Percentiles rank a stretch among this genome's conserved stretches.
phyloP scores from a whole-genome alignment of 768 basidiomycete genomes.

The Termitomyces sp. region DNA sequence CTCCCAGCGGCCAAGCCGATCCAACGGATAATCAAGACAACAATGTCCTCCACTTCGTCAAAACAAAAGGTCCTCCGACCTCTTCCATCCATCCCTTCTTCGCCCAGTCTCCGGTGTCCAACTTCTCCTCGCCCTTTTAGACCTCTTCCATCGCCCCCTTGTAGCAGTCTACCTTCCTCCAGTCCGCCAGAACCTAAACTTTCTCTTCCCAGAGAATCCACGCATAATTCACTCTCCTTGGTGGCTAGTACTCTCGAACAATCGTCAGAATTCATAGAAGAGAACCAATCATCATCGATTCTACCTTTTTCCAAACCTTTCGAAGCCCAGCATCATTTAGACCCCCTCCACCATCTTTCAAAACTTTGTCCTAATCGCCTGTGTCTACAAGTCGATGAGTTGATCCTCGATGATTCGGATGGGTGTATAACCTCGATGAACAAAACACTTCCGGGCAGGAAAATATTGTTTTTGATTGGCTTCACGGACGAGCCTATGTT shows the following conservation, averaged over 20 bases:
- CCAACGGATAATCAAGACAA: background rate
- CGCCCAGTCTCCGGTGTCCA: background rate
- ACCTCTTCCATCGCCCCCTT: constrained; percentile 14
- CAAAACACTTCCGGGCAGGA: background rate
- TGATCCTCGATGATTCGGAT: background rate
- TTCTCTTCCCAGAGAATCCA: background rate
- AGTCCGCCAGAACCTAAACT: background rate
- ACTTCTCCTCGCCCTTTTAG: constrained; percentile 6
- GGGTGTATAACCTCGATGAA: background rate
- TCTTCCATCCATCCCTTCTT: constrained; percentile 13
- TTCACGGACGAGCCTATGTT: background rate
- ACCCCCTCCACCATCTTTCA: background rate
- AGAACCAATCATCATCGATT: background rate
- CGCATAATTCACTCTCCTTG: background rate
- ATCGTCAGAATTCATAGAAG: background rate
- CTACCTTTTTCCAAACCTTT: background rate
- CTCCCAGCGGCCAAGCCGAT: background rate
- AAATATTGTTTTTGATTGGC: background rate
- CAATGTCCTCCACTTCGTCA: background rate
- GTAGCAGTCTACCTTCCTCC: background rate
- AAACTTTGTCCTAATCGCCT: background rate
- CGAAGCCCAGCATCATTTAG: background rate
- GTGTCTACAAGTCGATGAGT: background rate
- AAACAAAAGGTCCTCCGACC: constrained; percentile 8
- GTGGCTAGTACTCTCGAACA: background rate